Conservation (phyloP, 192 early-diverging fungal species). For the Martensiomyces pterosporus region DNA sequence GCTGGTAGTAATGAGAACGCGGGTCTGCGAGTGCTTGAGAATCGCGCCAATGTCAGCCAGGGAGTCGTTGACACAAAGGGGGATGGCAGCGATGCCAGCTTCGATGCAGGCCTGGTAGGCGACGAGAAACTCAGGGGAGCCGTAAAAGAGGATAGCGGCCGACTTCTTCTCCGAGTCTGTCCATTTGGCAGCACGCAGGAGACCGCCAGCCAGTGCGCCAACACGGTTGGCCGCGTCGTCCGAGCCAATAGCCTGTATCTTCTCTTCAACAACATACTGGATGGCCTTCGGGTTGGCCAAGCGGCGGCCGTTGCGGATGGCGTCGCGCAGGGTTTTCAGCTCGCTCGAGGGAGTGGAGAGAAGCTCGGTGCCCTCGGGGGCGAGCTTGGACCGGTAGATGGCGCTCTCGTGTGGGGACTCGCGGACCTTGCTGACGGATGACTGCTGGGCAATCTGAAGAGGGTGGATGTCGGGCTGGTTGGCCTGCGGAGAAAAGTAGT, state of each 20-base stretch:
- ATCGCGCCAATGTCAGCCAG: conserved; percentile 12
- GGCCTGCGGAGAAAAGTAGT: conserved; percentile 44
- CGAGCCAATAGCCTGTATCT: background rate
- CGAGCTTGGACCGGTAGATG: conserved; percentile 39
- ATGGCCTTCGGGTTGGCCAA: conserved; percentile 7
- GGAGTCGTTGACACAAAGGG: conserved; percentile 12
- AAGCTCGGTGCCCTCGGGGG: conserved; percentile 28
- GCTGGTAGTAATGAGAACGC: conserved; percentile 26
- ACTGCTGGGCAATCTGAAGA: conserved; percentile 44
- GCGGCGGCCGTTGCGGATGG: conserved; percentile 20
- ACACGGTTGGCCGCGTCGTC: conserved; percentile 8
- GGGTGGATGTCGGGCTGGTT: conserved; percentile 49
- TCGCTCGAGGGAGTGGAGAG: conserved; percentile 8
- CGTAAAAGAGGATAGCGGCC: conserved; percentile 16
- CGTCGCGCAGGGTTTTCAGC: conserved; percentile 17
- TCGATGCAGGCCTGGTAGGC: conserved; percentile 45
- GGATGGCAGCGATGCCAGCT: conserved; percentile 30
- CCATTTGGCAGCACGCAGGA: conserved; percentile 4
- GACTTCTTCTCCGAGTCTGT: background rate
- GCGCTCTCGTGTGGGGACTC: conserved; percentile 27
- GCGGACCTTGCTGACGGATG: conserved; percentile 30
- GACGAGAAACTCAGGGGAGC: conserved; percentile 20
- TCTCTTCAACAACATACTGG: conserved; percentile 2
- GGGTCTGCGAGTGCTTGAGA: conserved; percentile 11
- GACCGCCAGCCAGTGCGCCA: conserved; percentile 19